Evolutionary conservation across 305 asterid species (phyloP), one percentile per base, ranked within the genome.

Genomic region (Plantago coronopus): DNA sequence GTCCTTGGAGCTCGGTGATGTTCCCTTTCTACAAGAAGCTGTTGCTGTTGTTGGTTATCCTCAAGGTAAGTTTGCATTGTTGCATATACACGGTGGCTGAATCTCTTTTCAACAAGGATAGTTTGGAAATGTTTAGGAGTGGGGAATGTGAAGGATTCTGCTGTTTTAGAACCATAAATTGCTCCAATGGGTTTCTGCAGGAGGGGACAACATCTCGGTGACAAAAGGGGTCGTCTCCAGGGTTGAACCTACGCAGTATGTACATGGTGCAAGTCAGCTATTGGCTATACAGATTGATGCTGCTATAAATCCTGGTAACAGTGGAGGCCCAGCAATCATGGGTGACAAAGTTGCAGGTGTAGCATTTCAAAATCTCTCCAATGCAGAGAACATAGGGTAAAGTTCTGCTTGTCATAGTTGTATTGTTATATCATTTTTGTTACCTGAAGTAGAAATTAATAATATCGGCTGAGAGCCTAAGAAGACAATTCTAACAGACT

Each of bases 241-340:
- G 74, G 98, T 91, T 63, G 98, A 91, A 75, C 98, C 88, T 50
- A 91, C 97, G 3, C 97, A 91, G 66, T 91, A 91, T 51, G 95
- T 86, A 19, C 98, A 91, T 69, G 95, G 98, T 64, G 91, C 95
- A 37, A 76, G 95, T 37, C 98, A 88, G 69, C 87, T 88, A 17
- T 68, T 91, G 77, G 95, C 98, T 14, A 91, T 91, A 68, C 98
- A 91, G 80, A 91, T 91, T 72, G 98, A 91, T 74, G 98, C 98
- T 37, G 98, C 98, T 61, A 91, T 91, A 72, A 91, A 91, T 77
- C 97, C 98, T 10, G 98, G 97, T 55, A 91, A 91, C 65, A 91
- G 97, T 57, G 98, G 98, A 57, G 98, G 97, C 43, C 98, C 98
- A 5, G 98, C 98, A 64, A 80, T 91, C 73, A 84, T 88, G 98